A percentile compares a stretch with the other conserved stretches of the same genome.
These are phyloP conservation scores for Raffaelea deltoideospora DNA, from an alignment of 2,329 filamentous ascomycete genomes.

Conservation along the genomic window DNA sequence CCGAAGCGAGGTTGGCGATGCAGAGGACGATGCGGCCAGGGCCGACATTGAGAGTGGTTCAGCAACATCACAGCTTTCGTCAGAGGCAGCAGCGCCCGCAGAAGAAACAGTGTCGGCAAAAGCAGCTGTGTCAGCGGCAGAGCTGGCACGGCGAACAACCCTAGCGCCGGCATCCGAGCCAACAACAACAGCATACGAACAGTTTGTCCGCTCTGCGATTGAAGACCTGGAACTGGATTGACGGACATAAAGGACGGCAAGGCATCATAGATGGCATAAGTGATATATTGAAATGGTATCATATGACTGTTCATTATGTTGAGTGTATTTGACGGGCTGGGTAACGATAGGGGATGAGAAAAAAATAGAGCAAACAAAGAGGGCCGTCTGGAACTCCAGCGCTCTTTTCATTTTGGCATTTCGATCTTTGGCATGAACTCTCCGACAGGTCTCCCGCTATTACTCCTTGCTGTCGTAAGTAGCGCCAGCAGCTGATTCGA, in stretches of 20 bases:
- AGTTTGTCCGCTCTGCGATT: slow-evolving; percentile 17
- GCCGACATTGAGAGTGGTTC: no score
- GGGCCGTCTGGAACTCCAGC: no score
- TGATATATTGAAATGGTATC: slow-evolving; percentile 1
- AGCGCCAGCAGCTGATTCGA: slow-evolving; percentile 1
- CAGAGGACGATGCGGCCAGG: slow-evolving; percentile 1
- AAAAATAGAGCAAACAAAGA: no score
- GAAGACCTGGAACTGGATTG: slow-evolving; percentile 18
- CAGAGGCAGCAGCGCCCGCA: no score
- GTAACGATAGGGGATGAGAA: no score
- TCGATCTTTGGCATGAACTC: no score
- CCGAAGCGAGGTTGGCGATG: slow-evolving; percentile 24
- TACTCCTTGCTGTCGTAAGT: no score
- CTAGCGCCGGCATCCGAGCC: slow-evolving; percentile 1
- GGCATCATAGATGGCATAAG: neutral
- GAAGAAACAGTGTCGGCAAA: no score
- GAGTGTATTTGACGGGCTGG: no score
- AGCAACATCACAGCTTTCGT: no score
- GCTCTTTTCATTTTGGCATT: neutral
- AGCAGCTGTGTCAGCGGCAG: neutral
- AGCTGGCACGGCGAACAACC: neutral
- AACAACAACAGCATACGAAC: slow-evolving; percentile 9
- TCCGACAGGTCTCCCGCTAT: no score
- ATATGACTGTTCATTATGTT: no score
- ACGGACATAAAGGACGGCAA: neutral